phyloP scores from a whole-genome alignment of 2,329 filamentous ascomycete genomes.

The Aureobasidium sp. region DNA sequence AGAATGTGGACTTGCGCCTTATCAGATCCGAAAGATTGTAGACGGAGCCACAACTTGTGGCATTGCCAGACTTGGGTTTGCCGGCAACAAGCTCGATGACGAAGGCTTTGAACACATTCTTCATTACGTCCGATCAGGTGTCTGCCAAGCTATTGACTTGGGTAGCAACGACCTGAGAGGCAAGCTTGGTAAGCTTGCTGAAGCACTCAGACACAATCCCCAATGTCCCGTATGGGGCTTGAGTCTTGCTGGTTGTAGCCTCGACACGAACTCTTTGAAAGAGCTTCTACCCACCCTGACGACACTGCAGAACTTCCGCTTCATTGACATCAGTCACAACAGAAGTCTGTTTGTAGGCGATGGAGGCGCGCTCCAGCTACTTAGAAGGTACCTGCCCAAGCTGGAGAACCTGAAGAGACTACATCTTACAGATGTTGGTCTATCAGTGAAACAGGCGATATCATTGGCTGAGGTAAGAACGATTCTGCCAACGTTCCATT shows the following conservation, averaged over 20 bases:
- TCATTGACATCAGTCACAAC: constrained; percentile 95
- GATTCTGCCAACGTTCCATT: too few species aligned
- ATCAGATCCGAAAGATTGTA: constrained; percentile 79
- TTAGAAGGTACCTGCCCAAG: constrained; percentile 88
- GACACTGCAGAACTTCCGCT: constrained; percentile 78
- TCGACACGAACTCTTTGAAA: constrained; percentile 77
- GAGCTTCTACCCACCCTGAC: constrained; percentile 79
- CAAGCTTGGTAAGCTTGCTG: constrained; percentile 51
- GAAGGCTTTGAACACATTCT: constrained; percentile 81
- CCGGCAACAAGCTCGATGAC: constrained; percentile 80
- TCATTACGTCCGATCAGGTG: constrained; percentile 77
- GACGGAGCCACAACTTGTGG: constrained; percentile 85
- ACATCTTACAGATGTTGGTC: constrained; percentile 84
- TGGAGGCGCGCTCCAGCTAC: constrained; percentile 66
- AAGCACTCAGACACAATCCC: constrained; percentile 50
- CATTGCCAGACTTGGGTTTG: constrained; percentile 81
- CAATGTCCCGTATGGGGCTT: constrained; percentile 76
- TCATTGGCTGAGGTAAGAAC: constrained; percentile 74
- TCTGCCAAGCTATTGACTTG: constrained; percentile 89
- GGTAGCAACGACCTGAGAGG: constrained; percentile 80
- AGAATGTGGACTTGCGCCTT: constrained; percentile 76
- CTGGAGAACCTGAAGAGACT: constrained; percentile 82
- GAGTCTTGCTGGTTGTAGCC: constrained; percentile 86
- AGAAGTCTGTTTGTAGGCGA: constrained; percentile 78
- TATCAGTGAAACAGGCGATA: constrained; percentile 90